Percentiles rank a stretch among this genome's conserved stretches.
Evolutionary conservation across 768 basidiomycete species (phyloP).

Genomic region (Cubamyces sp.): DNA sequence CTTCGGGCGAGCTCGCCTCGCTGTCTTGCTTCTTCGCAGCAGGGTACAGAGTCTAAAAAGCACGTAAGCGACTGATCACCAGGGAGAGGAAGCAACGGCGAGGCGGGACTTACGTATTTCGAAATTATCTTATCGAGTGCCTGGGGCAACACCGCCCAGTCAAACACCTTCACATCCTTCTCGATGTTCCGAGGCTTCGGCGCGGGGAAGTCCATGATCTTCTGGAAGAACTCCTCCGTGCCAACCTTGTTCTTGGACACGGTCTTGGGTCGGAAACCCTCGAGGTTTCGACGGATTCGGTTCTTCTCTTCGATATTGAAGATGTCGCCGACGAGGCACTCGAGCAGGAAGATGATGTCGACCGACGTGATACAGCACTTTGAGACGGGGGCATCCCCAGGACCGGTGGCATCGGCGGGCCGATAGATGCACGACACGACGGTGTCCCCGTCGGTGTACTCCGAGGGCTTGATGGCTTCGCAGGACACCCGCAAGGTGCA

Average conservation of each 20-base stretch:
- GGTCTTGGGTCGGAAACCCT: conserved; percentile 89
- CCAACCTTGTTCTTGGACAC: conserved; percentile 85
- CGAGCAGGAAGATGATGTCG: conserved; percentile 92
- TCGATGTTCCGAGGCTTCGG: conserved; percentile 97
- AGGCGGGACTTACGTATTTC: conserved; percentile 67
- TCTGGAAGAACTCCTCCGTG: conserved; percentile 87
- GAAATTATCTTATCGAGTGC: conserved; percentile 80
- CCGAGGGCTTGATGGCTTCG: conserved; percentile 70
- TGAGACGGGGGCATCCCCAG: conserved; percentile 2
- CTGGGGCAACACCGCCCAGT: conserved; percentile 70
- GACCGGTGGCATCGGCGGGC: conserved; percentile 59
- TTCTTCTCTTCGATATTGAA: conserved; percentile 98
- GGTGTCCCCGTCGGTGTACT: conserved; percentile 73
- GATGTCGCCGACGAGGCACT: conserved; percentile 71
- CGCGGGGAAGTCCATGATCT: conserved; percentile 94
- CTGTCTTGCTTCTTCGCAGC: conserved; percentile 11
- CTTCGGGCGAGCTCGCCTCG: conserved; percentile 2
- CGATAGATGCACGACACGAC: conserved; percentile 96
- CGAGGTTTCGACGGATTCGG: conserved; percentile 90
- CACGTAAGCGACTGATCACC: background rate
- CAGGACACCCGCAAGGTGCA: conserved; percentile 78
- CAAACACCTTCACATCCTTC: conserved; percentile 92
- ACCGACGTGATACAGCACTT: conserved; percentile 90
- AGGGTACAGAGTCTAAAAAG: conserved; percentile 16
- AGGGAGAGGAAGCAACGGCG: background rate